phyloP scores from a whole-genome alignment of 371 early-diverging fungal genomes.

The Blastocladiella emersonii region DNA sequence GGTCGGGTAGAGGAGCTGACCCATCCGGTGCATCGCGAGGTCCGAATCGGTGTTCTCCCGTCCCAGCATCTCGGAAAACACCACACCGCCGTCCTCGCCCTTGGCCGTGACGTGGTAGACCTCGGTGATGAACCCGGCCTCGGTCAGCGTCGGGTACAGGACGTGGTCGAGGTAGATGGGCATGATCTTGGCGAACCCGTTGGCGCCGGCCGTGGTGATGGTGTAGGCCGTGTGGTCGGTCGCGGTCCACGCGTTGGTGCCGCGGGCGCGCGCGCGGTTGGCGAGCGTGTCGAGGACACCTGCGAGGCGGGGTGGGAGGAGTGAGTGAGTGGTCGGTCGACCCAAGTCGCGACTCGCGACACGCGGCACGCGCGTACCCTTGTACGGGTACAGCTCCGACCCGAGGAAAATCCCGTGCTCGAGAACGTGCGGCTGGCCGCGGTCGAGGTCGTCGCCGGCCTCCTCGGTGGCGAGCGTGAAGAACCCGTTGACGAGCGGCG shows the following conservation, averaged over 20 bases:
- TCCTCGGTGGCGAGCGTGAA: constrained; percentile 48
- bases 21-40: constrained; percentile 24
- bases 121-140: constrained; percentile 48
- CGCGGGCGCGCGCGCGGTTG: constrained; percentile 50
- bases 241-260: constrained; percentile 50
- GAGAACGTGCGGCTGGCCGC: constrained; percentile 37
- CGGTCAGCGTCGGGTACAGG: constrained; percentile 49
- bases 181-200: constrained; percentile 48
- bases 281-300: constrained; percentile 51
- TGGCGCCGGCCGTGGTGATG: constrained; percentile 21
- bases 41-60: constrained; percentile 19
- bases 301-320: constrained; percentile 23
- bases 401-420: constrained; percentile 33
- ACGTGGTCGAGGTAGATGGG: constrained; percentile 49
- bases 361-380: constrained; percentile 25
- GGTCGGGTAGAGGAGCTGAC: constrained; percentile 43
- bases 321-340: not conserved
- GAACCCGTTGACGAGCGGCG: constrained; percentile 49
- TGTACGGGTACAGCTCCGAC: constrained; percentile 48
- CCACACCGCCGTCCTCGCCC: constrained; percentile 33
- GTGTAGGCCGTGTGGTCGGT: constrained; percentile 4
- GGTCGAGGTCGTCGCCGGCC: constrained; percentile 20
- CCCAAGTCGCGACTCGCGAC: not conserved
- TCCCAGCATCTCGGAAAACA: constrained; percentile 42
- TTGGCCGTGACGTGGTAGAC: constrained; percentile 41